phyloP scores from a whole-genome alignment of 495 filamentous ascomycete genomes.

The Aspergillus haitiensis region DNA sequence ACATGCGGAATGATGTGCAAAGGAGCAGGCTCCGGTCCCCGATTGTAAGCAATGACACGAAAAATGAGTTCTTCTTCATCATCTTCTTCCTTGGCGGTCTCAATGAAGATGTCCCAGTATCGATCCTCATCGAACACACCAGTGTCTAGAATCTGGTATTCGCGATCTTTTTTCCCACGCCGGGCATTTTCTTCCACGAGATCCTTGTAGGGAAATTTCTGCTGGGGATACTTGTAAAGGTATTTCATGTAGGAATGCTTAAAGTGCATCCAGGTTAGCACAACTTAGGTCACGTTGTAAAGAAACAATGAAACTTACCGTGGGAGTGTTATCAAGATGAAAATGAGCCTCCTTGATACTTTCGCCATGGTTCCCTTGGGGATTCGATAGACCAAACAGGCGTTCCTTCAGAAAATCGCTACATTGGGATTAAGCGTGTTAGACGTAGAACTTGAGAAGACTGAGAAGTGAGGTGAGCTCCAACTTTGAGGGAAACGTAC shows the following conservation, averaged over 20 bases:
- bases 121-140: slow-evolving; percentile 87
- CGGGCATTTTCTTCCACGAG: slow-evolving; percentile 78
- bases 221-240: slow-evolving; percentile 95
- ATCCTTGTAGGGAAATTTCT: slow-evolving; percentile 86
- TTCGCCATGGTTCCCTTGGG: slow-evolving; percentile 94
- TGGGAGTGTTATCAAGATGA: slow-evolving; percentile 90
- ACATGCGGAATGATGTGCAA: slow-evolving; percentile 93
- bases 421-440: not conserved
- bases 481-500: slow-evolving; percentile 48
- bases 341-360: slow-evolving; percentile 96
- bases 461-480: slow-evolving; percentile 11
- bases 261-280: slow-evolving; percentile 14
- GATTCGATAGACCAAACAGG: slow-evolving; percentile 90
- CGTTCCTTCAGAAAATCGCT: slow-evolving; percentile 93
- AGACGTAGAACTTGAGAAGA: not conserved
- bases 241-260: slow-evolving; percentile 99
- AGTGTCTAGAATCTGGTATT: slow-evolving; percentile 91
- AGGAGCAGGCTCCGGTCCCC: slow-evolving; percentile 84
- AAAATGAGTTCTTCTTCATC: slow-evolving; percentile 90
- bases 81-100: slow-evolving; percentile 88
- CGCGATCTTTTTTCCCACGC: slow-evolving; percentile 69
- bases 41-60: slow-evolving; percentile 93
- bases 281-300: slow-evolving; percentile 16
- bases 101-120: slow-evolving; percentile 97
- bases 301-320: slow-evolving; percentile 27